phyloP scores from a whole-genome alignment of 2,329 filamentous ascomycete genomes.

The Neonectria hederae region DNA sequence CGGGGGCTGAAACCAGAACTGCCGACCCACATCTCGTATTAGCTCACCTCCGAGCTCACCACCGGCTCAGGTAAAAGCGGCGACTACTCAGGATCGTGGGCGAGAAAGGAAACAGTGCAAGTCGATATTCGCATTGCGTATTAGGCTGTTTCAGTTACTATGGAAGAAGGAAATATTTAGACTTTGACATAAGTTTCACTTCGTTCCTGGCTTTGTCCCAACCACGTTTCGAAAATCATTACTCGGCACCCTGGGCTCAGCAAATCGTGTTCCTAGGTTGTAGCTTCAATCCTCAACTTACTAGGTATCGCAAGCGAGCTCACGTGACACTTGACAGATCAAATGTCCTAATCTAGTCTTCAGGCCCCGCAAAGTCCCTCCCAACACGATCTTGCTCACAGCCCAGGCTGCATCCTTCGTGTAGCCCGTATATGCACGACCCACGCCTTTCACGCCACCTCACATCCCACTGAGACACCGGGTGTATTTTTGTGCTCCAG shows the following conservation, averaged over 20 bases:
- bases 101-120: conserved; percentile 1
- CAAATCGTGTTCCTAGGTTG: not conserved
- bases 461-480: not conserved
- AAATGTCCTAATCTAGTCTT: not conserved
- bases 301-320: not conserved
- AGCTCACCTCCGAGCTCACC: not conserved
- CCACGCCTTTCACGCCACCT: too few species aligned
- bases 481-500: not conserved
- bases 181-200: too few species aligned
- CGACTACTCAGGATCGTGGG: conserved; percentile 1
- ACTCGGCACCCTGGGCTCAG: not conserved
- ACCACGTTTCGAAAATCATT: not conserved
- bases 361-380: not conserved
- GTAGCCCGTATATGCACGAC: not conserved
- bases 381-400: not conserved
- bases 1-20: not conserved
- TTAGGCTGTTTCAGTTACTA: not conserved
- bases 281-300: too few species aligned
- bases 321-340: not conserved
- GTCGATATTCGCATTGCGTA: conserved; percentile 7
- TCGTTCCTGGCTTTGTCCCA: too few species aligned
- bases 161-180: too few species aligned
- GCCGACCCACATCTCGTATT: not conserved
- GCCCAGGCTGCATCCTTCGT: not conserved
- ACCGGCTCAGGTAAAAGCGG: not conserved